Evolutionary conservation across 1,284 basidiomycete species (phyloP).

Genomic region (Pyrrhoderma noxium): DNA sequence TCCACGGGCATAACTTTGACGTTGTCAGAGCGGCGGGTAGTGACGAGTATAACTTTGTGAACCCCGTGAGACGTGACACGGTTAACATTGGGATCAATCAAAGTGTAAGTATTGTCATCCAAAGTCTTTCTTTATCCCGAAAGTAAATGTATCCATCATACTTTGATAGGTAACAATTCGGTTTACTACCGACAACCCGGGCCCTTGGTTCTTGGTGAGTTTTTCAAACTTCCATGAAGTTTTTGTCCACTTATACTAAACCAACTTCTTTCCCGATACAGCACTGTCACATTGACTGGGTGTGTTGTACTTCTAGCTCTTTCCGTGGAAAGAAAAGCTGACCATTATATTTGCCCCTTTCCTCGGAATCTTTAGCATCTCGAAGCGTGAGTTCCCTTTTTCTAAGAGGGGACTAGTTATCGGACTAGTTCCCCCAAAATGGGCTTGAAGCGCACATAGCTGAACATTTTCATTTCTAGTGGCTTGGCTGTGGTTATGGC

Average conservation of each 20-base stretch:
- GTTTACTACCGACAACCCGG: slow-evolving; percentile 34
- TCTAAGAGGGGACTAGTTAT: neutral
- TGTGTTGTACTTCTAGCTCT: too few relatives aligned
- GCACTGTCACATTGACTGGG: slow-evolving; percentile 31
- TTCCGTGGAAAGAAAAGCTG: too few relatives aligned
- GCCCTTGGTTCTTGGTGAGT: slow-evolving; percentile 34
- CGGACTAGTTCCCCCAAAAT: too few relatives aligned
- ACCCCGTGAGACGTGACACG: slow-evolving; percentile 31
- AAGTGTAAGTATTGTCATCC: too few relatives aligned
- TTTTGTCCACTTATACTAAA: too few relatives aligned
- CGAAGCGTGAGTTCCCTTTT: slow-evolving; percentile 14
- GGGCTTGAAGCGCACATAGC: too few relatives aligned
- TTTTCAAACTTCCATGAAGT: too few relatives aligned
- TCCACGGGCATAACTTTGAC: slow-evolving; percentile 29
- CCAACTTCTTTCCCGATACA: too few relatives aligned
- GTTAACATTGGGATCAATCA: slow-evolving; percentile 21
- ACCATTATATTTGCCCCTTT: too few relatives aligned
- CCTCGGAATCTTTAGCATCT: slow-evolving; percentile 19
- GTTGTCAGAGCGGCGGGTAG: slow-evolving; percentile 26
- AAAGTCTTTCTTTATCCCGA: too few relatives aligned
- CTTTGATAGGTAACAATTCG: slow-evolving; percentile 27
- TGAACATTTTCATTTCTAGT: too few relatives aligned
- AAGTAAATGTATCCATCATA: too few relatives aligned
- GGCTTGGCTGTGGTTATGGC: slow-evolving; percentile 18
- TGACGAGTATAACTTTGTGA: slow-evolving; percentile 24